Base-by-base conservation (phyloP, 805 yeast species). In the Starmerella riodocensis region DNA sequence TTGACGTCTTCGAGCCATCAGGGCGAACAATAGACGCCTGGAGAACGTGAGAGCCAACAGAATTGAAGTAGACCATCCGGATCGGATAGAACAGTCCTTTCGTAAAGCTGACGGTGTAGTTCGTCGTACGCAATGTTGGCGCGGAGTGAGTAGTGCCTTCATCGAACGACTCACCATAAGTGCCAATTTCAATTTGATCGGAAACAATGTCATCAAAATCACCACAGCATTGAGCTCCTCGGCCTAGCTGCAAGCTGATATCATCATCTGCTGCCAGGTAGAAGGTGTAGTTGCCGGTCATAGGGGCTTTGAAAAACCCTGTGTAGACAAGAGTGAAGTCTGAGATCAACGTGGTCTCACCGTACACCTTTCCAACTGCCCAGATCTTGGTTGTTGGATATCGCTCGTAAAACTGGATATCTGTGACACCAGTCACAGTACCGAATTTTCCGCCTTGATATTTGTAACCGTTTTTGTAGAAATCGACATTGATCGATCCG, bases 181-280 rank as follows among this genome's bases (percentile, higher is more conserved):
- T 21, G 18, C n/a, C 4, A 13, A 31, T 12, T 6, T 5, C 17
- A 17, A 18, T 11, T 5, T 22, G 16, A n/a, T 19, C 22, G 4
- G 34, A 27, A 9, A 28, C 27, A 12, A 32, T 19, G 18, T 39
- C 31, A 8, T 18, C 19, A 18, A 39, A 34, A 20, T 34, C 39
- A 13, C 42, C 42, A 19, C 42, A 39, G 34, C 42, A 39, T 6
- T n/a, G 4, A 13, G 6, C 13, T 11, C 37, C 42, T 6, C 38
- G 21, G 12, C 42, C 42, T 3, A 39, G 13, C 20, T 39, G 42
- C 23, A 39, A 8, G 22, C 42, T 39, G 14, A 19, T 12, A 3
- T 32, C 24, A 7, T 39, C 42, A 19, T 39, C 42, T 6, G 28
- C 42, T 3, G 4, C 8, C 5, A 32, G 23, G 6, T 11, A 4